Conservation (phyloP, 2,329 filamentous ascomycete genomes). For the Diplocarpon mali region DNA sequence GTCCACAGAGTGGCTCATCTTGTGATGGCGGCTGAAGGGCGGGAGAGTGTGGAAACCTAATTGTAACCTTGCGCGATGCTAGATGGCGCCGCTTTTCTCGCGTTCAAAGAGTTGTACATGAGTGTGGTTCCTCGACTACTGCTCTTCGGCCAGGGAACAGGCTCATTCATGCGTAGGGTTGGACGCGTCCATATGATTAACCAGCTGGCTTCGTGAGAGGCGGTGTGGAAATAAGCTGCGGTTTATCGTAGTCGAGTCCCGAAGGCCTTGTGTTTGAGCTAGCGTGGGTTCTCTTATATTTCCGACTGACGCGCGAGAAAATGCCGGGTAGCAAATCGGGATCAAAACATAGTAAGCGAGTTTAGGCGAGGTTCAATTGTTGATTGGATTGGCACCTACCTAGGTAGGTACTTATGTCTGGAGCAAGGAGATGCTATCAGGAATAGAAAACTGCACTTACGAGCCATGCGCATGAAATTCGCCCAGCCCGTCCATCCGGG, state of each 20-base stretch:
- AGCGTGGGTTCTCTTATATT: too few relatives aligned
- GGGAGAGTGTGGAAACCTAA: constrained; percentile 33
- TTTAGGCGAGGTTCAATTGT: not conserved
- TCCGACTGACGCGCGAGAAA: not conserved
- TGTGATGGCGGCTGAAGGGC: constrained; percentile 32
- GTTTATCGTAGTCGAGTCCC: not conserved
- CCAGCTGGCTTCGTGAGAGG: constrained; percentile 24
- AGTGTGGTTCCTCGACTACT: constrained; percentile 35
- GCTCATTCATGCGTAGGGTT: constrained; percentile 31
- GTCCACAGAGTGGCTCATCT: constrained; percentile 32
- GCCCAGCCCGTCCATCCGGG: too few relatives aligned
- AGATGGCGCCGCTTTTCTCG: too few relatives aligned
- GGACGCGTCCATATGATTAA: constrained; percentile 32
- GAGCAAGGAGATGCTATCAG: not conserved
- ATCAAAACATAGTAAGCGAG: not conserved
- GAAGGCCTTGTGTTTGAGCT: not conserved
- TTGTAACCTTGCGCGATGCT: too few relatives aligned
- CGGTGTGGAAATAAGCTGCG: constrained; percentile 29
- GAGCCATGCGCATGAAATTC: not conserved
- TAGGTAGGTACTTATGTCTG: not conserved
- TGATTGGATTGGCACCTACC: too few relatives aligned
- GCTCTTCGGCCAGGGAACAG: constrained; percentile 36
- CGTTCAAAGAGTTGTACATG: too few relatives aligned
- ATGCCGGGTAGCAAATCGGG: not conserved
- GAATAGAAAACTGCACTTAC: not conserved